Conservation (phyloP, 176 grass and related monocot species). For the Cenchrus fungigraminus region DNA sequence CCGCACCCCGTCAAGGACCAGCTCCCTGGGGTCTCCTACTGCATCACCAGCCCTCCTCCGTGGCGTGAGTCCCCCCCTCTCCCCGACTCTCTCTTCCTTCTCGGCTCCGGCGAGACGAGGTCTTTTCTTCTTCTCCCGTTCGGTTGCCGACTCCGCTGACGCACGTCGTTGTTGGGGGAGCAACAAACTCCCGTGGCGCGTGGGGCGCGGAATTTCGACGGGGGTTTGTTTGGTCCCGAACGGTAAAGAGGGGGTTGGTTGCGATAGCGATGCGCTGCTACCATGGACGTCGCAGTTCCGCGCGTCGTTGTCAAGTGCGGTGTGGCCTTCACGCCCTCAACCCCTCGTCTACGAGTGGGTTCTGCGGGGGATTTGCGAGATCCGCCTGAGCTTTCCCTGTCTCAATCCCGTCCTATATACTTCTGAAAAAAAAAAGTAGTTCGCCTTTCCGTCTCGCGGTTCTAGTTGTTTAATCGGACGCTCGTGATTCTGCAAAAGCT, state of each 20-base stretch:
- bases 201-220: neutral
- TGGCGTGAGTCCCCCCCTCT: constrained; percentile 68
- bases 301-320: constrained; percentile 47
- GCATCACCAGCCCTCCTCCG: constrained; percentile 96
- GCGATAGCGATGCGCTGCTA: constrained; percentile 39
- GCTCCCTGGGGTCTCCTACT: constrained; percentile 82
- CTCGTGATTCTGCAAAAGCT: constrained; percentile 21
- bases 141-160: neutral
- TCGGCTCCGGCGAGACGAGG: neutral
- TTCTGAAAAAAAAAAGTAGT: neutral
- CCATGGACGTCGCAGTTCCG: constrained; percentile 19
- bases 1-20: constrained; percentile 97
- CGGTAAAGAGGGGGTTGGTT: neutral
- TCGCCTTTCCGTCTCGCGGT: constrained; percentile 41
- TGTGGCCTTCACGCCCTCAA: neutral
- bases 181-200: neutral
- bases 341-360: neutral
- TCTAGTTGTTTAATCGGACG: constrained; percentile 35
- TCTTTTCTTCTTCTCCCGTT: neutral
- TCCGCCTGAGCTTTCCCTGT: constrained; percentile 47
- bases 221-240: constrained; percentile 11
- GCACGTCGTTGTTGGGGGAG: neutral
- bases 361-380: constrained; percentile 41
- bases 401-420: constrained; percentile 31
- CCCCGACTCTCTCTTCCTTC: neutral